Base-by-base conservation (phyloP, 495 filamentous ascomycete species). In the Aspergillus heteromorphus region DNA sequence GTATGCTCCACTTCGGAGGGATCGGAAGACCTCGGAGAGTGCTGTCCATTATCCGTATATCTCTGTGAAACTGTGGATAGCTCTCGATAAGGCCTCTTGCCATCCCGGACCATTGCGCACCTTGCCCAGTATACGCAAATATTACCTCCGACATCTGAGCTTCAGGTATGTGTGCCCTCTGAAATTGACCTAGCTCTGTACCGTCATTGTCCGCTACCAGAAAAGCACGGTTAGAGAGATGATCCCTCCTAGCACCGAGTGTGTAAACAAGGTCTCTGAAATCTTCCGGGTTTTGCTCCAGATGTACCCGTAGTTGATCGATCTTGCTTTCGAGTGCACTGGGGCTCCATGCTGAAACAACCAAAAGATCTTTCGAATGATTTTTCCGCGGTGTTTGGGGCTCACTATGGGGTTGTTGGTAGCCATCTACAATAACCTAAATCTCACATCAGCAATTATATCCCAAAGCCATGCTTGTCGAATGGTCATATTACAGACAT, bases 71-170 rank as follows among this genome's bases (percentile, higher is more conserved):
- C 11, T 45, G 38, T 1, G 38, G 9, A 1, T 38, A 20, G 18
- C 18, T 9, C 41, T 30, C 14, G 1, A 52, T 43, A 4, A 48
- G 66, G n/a, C 49, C 53, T 9, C 6, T 55, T 0, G 63, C 69
- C 69, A 72, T 72, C 3, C 27, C 55, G 5, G 53, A 6, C 63
- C 65, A 68, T 25, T 68, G 67, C 1, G 61, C 63, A 2, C 65
- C 67, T 34, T 70, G 67, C 0, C 67, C 67, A 10, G 61, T 64
- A 45, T 68, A 71, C 6, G 63, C 49, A 41, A 29, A 45, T n/a
- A 25, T 38, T 10, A 23, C 5, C 10, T n/a, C 23, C 13, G 13
- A n/a, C 1, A n/a, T 5, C 23, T 21, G 42, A 8, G 42, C 11
- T 3, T 45, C 42, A 4, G 19, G 34, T 38, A 38, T 4, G n/a